Evolutionary conservation across 2,329 filamentous ascomycete species (phyloP), one percentile per base, ranked within the genome.

Genomic region (Paecilomyces sp.): DNA sequence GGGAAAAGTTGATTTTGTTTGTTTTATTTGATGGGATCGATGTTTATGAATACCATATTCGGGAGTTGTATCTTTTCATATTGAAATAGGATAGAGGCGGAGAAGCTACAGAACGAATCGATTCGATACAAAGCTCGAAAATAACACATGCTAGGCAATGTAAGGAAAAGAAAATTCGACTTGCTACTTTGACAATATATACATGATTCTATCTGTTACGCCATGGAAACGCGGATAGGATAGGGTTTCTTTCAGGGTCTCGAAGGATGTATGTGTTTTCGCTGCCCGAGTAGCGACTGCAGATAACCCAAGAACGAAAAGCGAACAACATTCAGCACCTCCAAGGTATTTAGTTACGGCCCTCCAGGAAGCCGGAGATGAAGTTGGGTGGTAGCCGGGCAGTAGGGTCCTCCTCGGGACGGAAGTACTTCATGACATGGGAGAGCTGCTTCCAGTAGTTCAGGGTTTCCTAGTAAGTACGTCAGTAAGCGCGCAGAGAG

Each of bases 361-460:
- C 94, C 90, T 97, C 91, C 70, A 99, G 82, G 82, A 99, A 99
- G 56, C 91, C 91, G 68, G 87, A 84, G 80, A 99, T 95, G 80
- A 99, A 99, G 81, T 85, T 94, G 70, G 86, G 86, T 47, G 93
- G 93, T 77, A 97, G 79, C 74, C 85, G 86, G 68, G 85, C 82
- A 66, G 82, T 91, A 75, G 82, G 89, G 76, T 86, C 91, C 82
- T 86, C 91, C 77, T 97, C 92, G 69, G 87, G 84, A 74, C 92
- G 87, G 84, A 97, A 99, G 79, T 96, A 99, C 70, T 94, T 92
- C 85, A 99, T 91, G 68, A 99, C 85, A 76, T 99, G 94, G 64
- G 90, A 90, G 63, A 92, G 83, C 79, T 99, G 94, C 80, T 97
- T 96, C 94, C 94, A 99, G 83, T 90, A 99, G 81, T 99, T 99